Conservation (phyloP, 2,329 filamentous ascomycete genomes). For the Teratosphaeria destructans region DNA sequence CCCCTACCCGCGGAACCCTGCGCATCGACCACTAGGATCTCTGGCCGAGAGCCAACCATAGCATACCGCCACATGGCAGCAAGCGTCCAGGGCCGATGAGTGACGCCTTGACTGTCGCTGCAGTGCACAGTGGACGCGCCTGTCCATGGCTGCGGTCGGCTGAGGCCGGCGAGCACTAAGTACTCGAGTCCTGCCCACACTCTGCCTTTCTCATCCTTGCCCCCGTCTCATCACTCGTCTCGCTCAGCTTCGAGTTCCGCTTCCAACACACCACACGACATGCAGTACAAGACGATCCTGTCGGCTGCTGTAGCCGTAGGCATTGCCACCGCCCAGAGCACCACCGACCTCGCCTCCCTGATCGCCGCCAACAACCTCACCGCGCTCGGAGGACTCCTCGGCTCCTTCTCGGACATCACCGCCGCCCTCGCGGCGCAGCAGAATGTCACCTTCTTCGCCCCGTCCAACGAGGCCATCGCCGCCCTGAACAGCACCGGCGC, state of each 20-base stretch:
- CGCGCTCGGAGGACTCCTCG: conserved; percentile 27
- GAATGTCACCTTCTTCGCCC: conserved; percentile 51
- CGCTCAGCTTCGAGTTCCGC: background rate
- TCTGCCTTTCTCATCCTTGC: background rate
- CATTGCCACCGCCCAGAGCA: conserved; percentile 22
- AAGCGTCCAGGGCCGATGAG: background rate
- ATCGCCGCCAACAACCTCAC: conserved; percentile 26
- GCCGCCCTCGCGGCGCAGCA: conserved; percentile 27
- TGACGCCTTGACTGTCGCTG: background rate
- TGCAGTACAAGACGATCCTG: conserved; percentile 31
- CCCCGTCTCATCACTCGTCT: background rate
- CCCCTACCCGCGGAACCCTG: background rate
- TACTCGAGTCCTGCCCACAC: background rate
- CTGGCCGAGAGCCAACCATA: background rate
- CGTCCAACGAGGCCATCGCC: conserved; percentile 42
- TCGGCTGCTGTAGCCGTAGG: conserved; percentile 26
- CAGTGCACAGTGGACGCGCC: background rate
- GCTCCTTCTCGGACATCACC: conserved; percentile 27
- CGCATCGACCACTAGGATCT: background rate
- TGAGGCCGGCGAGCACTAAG: background rate
- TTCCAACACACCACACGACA: conserved; percentile 12
- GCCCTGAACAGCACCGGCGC: conserved; percentile 24
- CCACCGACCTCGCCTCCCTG: conserved; percentile 22
- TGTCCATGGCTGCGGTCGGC: background rate
- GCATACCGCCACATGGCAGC: background rate